These are phyloP conservation scores for Lizanozyma gosingica DNA, from an alignment of 1,139 yeast genomes.

Conservation along the genomic window DNA sequence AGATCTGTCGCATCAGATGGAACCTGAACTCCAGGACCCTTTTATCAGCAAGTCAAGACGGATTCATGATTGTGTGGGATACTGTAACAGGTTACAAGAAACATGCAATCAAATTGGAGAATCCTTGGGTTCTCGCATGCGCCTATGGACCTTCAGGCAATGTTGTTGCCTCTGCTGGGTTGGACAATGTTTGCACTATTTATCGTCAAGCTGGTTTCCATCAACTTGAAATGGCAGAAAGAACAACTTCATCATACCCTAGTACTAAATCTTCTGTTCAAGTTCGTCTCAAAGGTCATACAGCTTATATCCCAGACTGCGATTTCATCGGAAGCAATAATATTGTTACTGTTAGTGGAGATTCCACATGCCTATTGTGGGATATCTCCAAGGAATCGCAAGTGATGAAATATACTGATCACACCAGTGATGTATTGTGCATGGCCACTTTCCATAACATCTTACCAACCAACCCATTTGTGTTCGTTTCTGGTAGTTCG, in stretches of 20 bases:
- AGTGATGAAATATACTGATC: slow-evolving; percentile 56
- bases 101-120: slow-evolving; percentile 60
- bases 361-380: slow-evolving; percentile 76
- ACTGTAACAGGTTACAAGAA: slow-evolving; percentile 62
- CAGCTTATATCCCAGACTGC: slow-evolving; percentile 73
- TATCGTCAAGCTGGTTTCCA: slow-evolving; percentile 18
- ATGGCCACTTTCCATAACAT: slow-evolving; percentile 20
- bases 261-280: neutral
- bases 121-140: slow-evolving; percentile 74
- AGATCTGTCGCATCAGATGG: slow-evolving; percentile 66
- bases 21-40: slow-evolving; percentile 49
- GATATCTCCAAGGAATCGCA: slow-evolving; percentile 56
- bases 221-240: neutral
- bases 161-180: slow-evolving; percentile 72
- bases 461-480: slow-evolving; percentile 12
- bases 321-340: slow-evolving; percentile 50
- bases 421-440: slow-evolving; percentile 71
- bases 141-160: slow-evolving; percentile 61
- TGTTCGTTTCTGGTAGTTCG: slow-evolving; percentile 66
- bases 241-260: neutral
- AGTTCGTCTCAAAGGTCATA: slow-evolving; percentile 49
- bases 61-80: slow-evolving; percentile 81
- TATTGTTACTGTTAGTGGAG: slow-evolving; percentile 74
- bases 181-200: slow-evolving; percentile 70
- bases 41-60: slow-evolving; percentile 80